Percentiles rank a stretch among this genome's conserved stretches.
Conservation (phyloP, 768 basidiomycete species). For the Tricholoma sp. region DNA sequence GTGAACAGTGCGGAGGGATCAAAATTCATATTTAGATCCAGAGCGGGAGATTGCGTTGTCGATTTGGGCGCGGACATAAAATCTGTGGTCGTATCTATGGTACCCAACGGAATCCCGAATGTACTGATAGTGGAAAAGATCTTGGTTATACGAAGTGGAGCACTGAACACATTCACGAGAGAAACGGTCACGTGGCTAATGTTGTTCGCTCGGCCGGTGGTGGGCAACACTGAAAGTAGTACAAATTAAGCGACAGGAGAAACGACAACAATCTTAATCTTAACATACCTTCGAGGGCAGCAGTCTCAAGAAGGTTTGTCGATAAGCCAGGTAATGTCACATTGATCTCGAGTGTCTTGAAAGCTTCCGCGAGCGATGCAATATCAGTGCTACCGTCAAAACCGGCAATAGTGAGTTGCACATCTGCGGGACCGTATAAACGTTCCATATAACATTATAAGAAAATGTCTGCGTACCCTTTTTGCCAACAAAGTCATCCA, state of each 20-base stretch:
- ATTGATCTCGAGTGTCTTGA: constrained; percentile 52
- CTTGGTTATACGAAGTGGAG: constrained; percentile 49
- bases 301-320: constrained; percentile 49
- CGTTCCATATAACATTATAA: not conserved
- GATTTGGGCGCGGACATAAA: constrained; percentile 50
- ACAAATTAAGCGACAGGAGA: not conserved
- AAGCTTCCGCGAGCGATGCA: constrained; percentile 53
- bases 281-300: constrained; percentile 55
- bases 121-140: constrained; percentile 58
- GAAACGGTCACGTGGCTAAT: constrained; percentile 59
- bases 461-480: constrained; percentile 31
- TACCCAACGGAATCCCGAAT: constrained; percentile 57
- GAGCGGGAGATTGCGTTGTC: constrained; percentile 49
- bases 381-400: constrained; percentile 57
- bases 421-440: constrained; percentile 33
- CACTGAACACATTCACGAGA: constrained; percentile 64
- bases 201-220: constrained; percentile 58
- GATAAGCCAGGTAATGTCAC: constrained; percentile 57
- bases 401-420: constrained; percentile 51
- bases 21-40: constrained; percentile 62
- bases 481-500: constrained; percentile 63
- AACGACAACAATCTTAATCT: constrained; percentile 24
- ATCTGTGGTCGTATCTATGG: constrained; percentile 46
- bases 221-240: constrained; percentile 44
- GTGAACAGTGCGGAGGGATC: constrained; percentile 68